Conservation (phyloP, 1,139 yeast species). For the Candida sanyaensis region DNA sequence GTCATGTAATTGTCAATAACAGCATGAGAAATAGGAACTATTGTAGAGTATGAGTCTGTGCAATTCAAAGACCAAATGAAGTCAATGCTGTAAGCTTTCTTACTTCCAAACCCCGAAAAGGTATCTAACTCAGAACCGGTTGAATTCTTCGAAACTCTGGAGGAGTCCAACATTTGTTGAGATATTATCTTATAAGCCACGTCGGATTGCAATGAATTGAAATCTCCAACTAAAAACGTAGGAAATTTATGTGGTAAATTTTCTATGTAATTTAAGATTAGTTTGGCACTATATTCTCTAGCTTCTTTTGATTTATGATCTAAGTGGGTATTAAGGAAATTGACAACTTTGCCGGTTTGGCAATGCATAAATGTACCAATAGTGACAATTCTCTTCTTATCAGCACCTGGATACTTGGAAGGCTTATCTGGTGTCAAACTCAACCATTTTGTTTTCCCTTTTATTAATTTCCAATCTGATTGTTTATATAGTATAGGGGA, state of each 20-base stretch:
- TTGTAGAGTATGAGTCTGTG: constrained; percentile 9
- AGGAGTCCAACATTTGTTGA: constrained; percentile 24
- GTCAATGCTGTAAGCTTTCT: constrained; percentile 21
- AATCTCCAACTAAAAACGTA: constrained; percentile 30
- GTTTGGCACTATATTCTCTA: constrained; percentile 28
- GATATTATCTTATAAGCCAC: constrained; percentile 28
- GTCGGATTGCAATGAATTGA: constrained; percentile 32
- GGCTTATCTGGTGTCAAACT: constrained; percentile 40
- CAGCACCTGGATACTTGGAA: constrained; percentile 41
- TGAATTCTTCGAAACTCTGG: constrained; percentile 20
- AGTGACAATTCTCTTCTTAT: constrained; percentile 41
- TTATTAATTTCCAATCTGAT: constrained; percentile 27
- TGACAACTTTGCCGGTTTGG: constrained; percentile 24
- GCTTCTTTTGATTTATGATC: constrained; percentile 46
- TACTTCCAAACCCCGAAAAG: constrained; percentile 39
- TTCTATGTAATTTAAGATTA: constrained; percentile 33
- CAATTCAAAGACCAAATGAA: constrained; percentile 26
- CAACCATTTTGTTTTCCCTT: constrained; percentile 42
- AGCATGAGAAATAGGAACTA: constrained; percentile 31
- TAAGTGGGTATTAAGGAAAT: constrained; percentile 44
- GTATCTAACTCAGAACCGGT: constrained; percentile 31
- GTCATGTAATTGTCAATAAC: constrained; percentile 30
- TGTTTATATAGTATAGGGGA: constrained; percentile 43
- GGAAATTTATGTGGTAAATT: constrained; percentile 29
- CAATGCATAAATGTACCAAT: constrained; percentile 32